Percentiles rank a stretch among this genome's conserved stretches.
Conservation (phyloP, 768 basidiomycete genomes). For the Pisolithus sp. region DNA sequence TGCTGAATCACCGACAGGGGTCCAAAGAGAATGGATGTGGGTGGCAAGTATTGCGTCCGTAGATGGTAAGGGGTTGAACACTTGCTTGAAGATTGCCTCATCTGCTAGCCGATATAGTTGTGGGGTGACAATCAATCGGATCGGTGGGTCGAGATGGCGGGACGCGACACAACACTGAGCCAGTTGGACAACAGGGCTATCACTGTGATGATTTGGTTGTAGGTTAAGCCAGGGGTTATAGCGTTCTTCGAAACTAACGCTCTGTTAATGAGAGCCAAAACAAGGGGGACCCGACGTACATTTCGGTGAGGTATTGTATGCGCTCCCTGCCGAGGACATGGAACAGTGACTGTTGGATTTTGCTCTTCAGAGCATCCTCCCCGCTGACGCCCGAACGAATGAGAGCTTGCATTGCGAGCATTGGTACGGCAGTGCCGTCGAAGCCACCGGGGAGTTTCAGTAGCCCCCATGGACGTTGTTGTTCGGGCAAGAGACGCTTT, state of each 20-base stretch:
- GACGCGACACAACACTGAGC: conserved; percentile 43
- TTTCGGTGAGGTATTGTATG: conserved; percentile 31
- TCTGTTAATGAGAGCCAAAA: background rate
- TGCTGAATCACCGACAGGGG: conserved; percentile 31
- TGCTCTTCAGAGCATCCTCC: conserved; percentile 16
- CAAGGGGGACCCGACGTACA: conserved; percentile 21
- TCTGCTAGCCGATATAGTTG: conserved; percentile 38
- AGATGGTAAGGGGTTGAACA: conserved; percentile 37
- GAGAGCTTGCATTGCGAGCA: conserved; percentile 40
- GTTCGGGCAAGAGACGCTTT: conserved; percentile 32
- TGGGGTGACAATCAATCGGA: conserved; percentile 31
- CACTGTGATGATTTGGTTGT: conserved; percentile 25
- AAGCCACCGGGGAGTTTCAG: conserved; percentile 31
- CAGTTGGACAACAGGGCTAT: conserved; percentile 33
- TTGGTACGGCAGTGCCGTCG: conserved; percentile 40
- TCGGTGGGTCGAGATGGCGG: conserved; percentile 34
- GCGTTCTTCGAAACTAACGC: conserved; percentile 31
- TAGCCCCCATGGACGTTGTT: conserved; percentile 34
- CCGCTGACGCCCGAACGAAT: conserved; percentile 22
- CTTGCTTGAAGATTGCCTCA: conserved; percentile 31
- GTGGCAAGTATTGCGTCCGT: conserved; percentile 37
- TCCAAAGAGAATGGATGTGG: conserved; percentile 39
- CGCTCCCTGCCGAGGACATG: conserved; percentile 31
- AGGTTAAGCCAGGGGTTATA: conserved; percentile 41
- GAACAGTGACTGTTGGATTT: conserved; percentile 23